Evolutionary conservation across 2,329 filamentous ascomycete genomes (phyloP), one percentile per base, ranked within the genome.

Genomic region (Shiraia sp.): DNA sequence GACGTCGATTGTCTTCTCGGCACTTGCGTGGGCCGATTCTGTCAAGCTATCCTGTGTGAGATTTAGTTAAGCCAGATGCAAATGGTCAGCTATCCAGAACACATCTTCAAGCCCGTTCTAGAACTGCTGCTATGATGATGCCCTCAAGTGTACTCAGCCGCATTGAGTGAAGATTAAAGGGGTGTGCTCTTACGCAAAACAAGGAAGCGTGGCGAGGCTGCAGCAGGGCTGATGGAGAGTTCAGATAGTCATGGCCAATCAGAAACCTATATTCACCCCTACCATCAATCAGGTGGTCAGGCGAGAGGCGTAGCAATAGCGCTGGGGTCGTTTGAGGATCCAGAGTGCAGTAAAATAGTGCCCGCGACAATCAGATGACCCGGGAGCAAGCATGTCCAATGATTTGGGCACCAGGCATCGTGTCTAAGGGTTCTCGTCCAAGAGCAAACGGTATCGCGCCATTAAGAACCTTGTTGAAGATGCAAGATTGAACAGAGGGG

Each of bases 291-390:
- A 36, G 38, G 34, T 47, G 49, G 51, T 66, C 62, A 66, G 56
- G 57, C 60, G 43, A 44, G 39, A 36, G 33, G 24, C 13, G 40
- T 40, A 40, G 42, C 32, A 25, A 51, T 42, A 47, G 40, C 19
- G 19, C 19, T 49, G 46, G 45, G 32, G 35, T 47, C 31, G 34
- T 47, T 23, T 53, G 40, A 42, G 54, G 42, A 49, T 47, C 47
- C 46, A 48, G 45, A 45, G 46, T 37, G 34, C 42, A 49, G 24
- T 49, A 50, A 58, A 47, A 47, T 51, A 40, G 46, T 53, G 51
- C 56, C 44, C 42, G 43, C 32, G 47, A 31, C 39, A 41, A 51
- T 63, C 65, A 66, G 56, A 65, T 68, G 63, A 68, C 53, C 48
- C 28, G 16, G 34, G 17, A 19, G 25, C 37, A 45, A 27, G 12